phyloP scores from a whole-genome alignment of 2,329 filamentous ascomycete species.

The Fusarium sp. region DNA sequence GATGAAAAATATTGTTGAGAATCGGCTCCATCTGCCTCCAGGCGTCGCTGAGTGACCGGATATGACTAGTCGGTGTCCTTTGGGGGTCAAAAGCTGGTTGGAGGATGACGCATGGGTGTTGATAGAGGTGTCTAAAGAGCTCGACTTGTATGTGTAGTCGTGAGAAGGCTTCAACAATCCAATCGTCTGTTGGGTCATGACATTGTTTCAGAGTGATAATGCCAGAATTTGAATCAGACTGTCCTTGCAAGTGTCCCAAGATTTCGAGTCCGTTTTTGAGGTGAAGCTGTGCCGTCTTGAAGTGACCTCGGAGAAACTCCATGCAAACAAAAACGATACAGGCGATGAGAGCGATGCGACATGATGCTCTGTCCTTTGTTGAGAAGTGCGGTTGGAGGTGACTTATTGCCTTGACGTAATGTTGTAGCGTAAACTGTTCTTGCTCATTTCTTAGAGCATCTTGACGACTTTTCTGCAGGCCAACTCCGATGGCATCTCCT shows the following conservation, averaged over 20 bases:
- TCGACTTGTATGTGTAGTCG: slow-evolving; percentile 46
- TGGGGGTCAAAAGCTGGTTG: slow-evolving; percentile 11
- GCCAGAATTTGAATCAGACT: slow-evolving; percentile 45
- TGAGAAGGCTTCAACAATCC: slow-evolving; percentile 57
- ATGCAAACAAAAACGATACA: slow-evolving; percentile 35
- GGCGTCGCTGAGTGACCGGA: slow-evolving; percentile 30
- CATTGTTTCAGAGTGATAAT: slow-evolving; percentile 18
- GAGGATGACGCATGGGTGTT: slow-evolving; percentile 23
- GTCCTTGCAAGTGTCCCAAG: slow-evolving; percentile 54
- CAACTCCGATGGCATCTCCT: slow-evolving; percentile 14
- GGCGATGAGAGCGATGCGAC: slow-evolving; percentile 53
- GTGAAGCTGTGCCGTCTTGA: slow-evolving; percentile 33
- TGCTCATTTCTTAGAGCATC: slow-evolving; percentile 13
- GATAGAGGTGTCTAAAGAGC: slow-evolving; percentile 37
- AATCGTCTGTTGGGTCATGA: slow-evolving; percentile 52
- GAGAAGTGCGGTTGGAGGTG: slow-evolving; percentile 51
- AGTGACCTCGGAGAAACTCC: slow-evolving; percentile 35
- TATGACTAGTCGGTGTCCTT: neutral
- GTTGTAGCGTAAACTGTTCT: slow-evolving; percentile 43
- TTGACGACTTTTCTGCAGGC: slow-evolving; percentile 1
- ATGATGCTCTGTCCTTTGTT: slow-evolving; percentile 41
- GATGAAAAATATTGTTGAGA: slow-evolving; percentile 39
- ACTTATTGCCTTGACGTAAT: slow-evolving; percentile 54
- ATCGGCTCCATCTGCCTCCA: slow-evolving; percentile 32
- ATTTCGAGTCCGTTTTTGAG: slow-evolving; percentile 34